Percentiles rank a stretch among this genome's conserved stretches.
Evolutionary conservation across 1,284 basidiomycete species (phyloP).

Genomic region (Bjerkandera adusta): DNA sequence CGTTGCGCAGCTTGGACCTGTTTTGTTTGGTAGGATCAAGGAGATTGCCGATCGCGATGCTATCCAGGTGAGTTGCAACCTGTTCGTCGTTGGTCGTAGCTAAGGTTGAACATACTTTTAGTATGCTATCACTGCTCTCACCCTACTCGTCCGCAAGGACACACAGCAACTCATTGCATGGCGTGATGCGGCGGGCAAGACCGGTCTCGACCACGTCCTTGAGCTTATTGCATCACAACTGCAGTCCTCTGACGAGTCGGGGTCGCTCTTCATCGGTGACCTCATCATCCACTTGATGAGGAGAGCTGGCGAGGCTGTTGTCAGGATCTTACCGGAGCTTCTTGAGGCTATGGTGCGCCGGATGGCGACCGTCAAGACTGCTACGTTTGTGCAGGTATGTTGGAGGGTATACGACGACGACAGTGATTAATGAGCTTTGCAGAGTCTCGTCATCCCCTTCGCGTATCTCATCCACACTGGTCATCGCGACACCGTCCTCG

Average conservation of each 20-base stretch:
- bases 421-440: background rate
- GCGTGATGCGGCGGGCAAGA: slow-evolving; percentile 62
- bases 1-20: slow-evolving; percentile 71
- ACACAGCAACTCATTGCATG: slow-evolving; percentile 77
- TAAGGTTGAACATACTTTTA: slow-evolving; percentile 29
- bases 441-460: slow-evolving; percentile 90
- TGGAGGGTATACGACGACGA: background rate
- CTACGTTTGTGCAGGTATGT: slow-evolving; percentile 82
- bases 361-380: slow-evolving; percentile 82
- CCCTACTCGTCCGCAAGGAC: slow-evolving; percentile 86
- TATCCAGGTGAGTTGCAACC: slow-evolving; percentile 69
- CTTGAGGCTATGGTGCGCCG: slow-evolving; percentile 81
- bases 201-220: slow-evolving; percentile 75
- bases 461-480: slow-evolving; percentile 84
- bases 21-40: slow-evolving; percentile 68
- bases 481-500: slow-evolving; percentile 75
- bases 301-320: slow-evolving; percentile 71
- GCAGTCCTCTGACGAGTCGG: slow-evolving; percentile 79
- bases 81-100: background rate
- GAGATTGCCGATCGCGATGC: slow-evolving; percentile 81
- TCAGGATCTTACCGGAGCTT: slow-evolving; percentile 84
- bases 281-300: slow-evolving; percentile 91
- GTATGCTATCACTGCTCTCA: slow-evolving; percentile 84
- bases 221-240: slow-evolving; percentile 76
- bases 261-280: slow-evolving; percentile 91